These are phyloP conservation scores for Saraca asoca DNA, from an alignment of 331 rosid genomes.

Conservation along the genomic window DNA sequence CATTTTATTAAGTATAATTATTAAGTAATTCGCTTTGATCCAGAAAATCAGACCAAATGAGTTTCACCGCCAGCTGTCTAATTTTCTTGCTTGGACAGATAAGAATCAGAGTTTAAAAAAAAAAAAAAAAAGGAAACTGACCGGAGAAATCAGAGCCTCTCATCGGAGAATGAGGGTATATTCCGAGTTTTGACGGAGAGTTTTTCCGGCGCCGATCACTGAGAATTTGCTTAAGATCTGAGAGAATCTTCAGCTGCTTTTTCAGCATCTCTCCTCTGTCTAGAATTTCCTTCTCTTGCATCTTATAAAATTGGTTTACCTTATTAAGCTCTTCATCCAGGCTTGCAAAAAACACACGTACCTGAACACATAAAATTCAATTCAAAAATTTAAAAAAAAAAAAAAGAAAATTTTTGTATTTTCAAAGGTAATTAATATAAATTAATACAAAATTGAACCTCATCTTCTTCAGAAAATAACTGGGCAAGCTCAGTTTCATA, in stretches of 20 bases:
- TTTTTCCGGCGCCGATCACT: conserved; percentile 47
- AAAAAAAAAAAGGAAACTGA: conserved; percentile 2
- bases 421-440: too few relatives aligned
- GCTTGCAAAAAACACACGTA: conserved; percentile 55
- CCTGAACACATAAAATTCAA: conserved; percentile 37
- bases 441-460: conserved; percentile 37
- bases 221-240: conserved; percentile 56
- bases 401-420: too few relatives aligned
- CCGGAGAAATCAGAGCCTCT: conserved; percentile 55
- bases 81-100: neutral
- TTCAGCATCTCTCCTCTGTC: conserved; percentile 66
- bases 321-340: conserved; percentile 77
- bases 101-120: neutral
- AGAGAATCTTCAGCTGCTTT: conserved; percentile 62
- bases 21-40: too few relatives aligned
- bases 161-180: conserved; percentile 50
- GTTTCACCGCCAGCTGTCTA: neutral
- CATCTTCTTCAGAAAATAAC: conserved; percentile 79
- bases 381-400: too few relatives aligned
- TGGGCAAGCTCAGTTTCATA: conserved; percentile 82
- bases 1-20: too few relatives aligned
- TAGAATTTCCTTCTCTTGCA: conserved; percentile 58
- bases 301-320: conserved; percentile 71
- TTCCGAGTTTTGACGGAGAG: conserved; percentile 31
- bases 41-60: too few relatives aligned